phyloP scores from a whole-genome alignment of 306 rosid species.

The Abrus precatorius region DNA sequence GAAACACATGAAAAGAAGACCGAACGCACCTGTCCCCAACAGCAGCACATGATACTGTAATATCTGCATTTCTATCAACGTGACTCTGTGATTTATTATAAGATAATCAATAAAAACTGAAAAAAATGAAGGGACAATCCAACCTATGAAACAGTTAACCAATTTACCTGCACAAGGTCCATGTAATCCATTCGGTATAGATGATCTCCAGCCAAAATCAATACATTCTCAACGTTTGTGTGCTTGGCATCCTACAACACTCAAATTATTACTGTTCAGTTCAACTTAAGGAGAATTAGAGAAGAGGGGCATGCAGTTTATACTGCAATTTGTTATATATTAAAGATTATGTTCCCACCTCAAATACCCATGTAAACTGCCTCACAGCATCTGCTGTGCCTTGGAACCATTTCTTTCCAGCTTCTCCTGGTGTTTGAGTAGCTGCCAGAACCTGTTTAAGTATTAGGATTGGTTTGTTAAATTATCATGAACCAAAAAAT shows the following conservation, averaged over 20 bases:
- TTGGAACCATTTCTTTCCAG: slow-evolving; percentile 98
- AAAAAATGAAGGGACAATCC: slow-evolving; percentile 29
- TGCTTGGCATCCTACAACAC: slow-evolving; percentile 80
- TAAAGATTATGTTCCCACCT: slow-evolving; percentile 61
- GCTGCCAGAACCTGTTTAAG: slow-evolving; percentile 87
- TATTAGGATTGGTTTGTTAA: slow-evolving; percentile 38
- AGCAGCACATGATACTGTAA: slow-evolving; percentile 79
- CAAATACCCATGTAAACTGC: slow-evolving; percentile 95
- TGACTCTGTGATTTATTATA: slow-evolving; percentile 68
- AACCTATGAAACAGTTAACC: background rate
- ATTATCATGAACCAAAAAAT: slow-evolving; percentile 22
- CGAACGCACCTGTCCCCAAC: slow-evolving; percentile 74
- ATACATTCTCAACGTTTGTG: slow-evolving; percentile 76
- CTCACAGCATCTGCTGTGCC: slow-evolving; percentile 99
- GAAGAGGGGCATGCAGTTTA: slow-evolving; percentile 21
- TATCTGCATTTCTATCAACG: slow-evolving; percentile 78
- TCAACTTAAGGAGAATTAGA: slow-evolving; percentile 15
- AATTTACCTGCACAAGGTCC: slow-evolving; percentile 87
- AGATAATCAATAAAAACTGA: slow-evolving; percentile 40
- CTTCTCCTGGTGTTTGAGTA: slow-evolving; percentile 89
- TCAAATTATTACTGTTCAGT: slow-evolving; percentile 21
- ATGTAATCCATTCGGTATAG: slow-evolving; percentile 94
- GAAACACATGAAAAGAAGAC: slow-evolving; percentile 39
- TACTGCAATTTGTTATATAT: slow-evolving; percentile 19
- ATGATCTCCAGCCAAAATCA: slow-evolving; percentile 94